Conservation (phyloP, 1,139 yeast species). For the Zygoascus meyerae region DNA sequence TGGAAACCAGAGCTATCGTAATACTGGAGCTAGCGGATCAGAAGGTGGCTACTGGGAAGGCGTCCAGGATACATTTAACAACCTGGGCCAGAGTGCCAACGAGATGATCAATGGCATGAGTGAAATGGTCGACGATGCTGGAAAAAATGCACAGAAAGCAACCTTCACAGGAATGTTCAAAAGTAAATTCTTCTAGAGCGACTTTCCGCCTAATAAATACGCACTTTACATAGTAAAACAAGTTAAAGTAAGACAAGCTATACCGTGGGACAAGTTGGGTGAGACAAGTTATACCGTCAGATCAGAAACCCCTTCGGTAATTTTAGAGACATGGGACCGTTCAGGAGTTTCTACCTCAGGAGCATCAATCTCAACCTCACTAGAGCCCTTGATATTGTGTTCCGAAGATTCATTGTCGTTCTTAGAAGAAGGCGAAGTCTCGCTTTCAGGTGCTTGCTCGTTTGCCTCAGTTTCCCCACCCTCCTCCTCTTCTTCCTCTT, state of each 20-base stretch:
- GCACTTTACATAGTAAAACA: background rate
- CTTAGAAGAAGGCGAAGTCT: background rate
- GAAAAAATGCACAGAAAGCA: conserved; percentile 26
- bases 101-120: conserved; percentile 29
- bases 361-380: too few relatives aligned
- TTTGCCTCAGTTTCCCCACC: conserved; percentile 17
- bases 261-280: too few relatives aligned
- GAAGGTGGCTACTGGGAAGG: conserved; percentile 24
- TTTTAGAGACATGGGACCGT: too few relatives aligned
- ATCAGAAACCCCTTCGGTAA: too few relatives aligned
- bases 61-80: conserved; percentile 29
- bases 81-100: conserved; percentile 30
- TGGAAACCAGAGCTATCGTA: background rate
- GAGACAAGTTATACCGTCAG: too few relatives aligned
- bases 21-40: background rate
- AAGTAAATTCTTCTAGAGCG: conserved; percentile 26
- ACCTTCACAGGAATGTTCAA: conserved; percentile 29
- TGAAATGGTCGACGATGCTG: conserved; percentile 27
- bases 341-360: too few relatives aligned
- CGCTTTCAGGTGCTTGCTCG: background rate
- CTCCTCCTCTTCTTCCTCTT: conserved; percentile 27
- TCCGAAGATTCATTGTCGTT: background rate
- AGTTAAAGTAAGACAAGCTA: too few relatives aligned
- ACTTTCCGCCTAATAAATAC: background rate
- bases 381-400: too few relatives aligned